Evolutionary conservation across 2,329 filamentous ascomycete species (phyloP).

Genomic region (Microascus cirrosus): DNA sequence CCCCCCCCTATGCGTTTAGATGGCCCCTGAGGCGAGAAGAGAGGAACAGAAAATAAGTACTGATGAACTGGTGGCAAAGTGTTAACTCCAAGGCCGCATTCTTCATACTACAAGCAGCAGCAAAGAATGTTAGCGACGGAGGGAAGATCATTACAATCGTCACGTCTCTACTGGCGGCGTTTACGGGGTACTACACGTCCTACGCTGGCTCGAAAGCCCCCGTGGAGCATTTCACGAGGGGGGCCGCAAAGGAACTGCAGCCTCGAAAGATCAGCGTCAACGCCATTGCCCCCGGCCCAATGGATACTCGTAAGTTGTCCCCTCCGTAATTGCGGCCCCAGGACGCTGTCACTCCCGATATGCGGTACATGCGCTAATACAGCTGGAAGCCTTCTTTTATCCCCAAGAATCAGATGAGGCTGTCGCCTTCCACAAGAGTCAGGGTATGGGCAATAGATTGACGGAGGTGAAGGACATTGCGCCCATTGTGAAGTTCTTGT

Average conservation of each 20-base stretch:
- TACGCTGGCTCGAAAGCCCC: slow-evolving; percentile 30
- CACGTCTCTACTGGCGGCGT: slow-evolving; percentile 31
- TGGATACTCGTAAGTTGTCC: slow-evolving; percentile 24
- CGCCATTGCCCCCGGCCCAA: slow-evolving; percentile 23
- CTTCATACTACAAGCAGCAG: slow-evolving; percentile 30
- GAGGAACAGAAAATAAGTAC: neutral
- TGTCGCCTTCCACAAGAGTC: slow-evolving; percentile 30
- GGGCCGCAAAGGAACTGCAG: slow-evolving; percentile 21
- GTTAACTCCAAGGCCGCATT: slow-evolving; percentile 34
- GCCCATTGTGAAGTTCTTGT: slow-evolving; percentile 30
- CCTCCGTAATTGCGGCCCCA: slow-evolving; percentile 9
- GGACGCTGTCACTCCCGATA: no score
- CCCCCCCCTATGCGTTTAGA: neutral
- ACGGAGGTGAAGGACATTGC: slow-evolving; percentile 31
- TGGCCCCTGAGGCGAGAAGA: no score
- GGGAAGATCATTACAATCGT: slow-evolving; percentile 35
- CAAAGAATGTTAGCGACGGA: slow-evolving; percentile 27
- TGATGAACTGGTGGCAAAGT: slow-evolving; percentile 10
- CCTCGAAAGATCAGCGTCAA: slow-evolving; percentile 21
- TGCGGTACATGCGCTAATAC: no score
- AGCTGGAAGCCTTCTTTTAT: slow-evolving; percentile 25
- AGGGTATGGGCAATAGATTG: slow-evolving; percentile 26
- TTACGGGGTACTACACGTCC: slow-evolving; percentile 30
- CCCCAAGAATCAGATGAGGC: slow-evolving; percentile 27
- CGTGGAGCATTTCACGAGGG: slow-evolving; percentile 26